Evolutionary conservation across 2,329 filamentous ascomycete genomes (phyloP).

Genomic region (Penicillium fuscoglaucum): DNA sequence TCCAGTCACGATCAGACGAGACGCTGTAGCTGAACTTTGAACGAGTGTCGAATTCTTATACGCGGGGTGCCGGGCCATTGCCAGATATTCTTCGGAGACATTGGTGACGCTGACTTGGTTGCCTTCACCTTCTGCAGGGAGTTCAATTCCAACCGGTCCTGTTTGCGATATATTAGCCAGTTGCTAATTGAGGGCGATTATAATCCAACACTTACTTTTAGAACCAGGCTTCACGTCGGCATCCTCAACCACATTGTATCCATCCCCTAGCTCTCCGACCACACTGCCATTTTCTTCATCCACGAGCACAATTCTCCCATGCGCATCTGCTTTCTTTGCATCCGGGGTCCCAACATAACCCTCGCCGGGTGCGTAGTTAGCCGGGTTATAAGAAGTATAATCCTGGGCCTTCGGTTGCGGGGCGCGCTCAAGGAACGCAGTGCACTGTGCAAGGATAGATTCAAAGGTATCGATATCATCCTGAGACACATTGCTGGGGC

Average conservation of each 20-base stretch:
- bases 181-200: background rate
- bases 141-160: constrained; percentile 52
- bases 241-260: constrained; percentile 77
- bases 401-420: constrained; percentile 54
- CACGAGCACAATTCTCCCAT: constrained; percentile 83
- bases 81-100: constrained; percentile 62
- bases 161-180: constrained; percentile 11
- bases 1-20: constrained; percentile 86
- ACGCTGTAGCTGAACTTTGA: constrained; percentile 81
- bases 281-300: constrained; percentile 97
- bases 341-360: constrained; percentile 60
- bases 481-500: constrained; percentile 66
- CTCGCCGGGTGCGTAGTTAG: constrained; percentile 75
- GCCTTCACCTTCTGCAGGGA: constrained; percentile 48
- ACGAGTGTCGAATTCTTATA: constrained; percentile 87
- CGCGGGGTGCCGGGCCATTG: constrained; percentile 80
- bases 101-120: constrained; percentile 51
- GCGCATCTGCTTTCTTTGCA: constrained; percentile 35
- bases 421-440: constrained; percentile 86
- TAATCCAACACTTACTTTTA: constrained; percentile 67
- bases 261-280: constrained; percentile 84
- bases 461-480: constrained; percentile 96
- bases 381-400: constrained; percentile 69
- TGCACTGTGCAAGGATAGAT: constrained; percentile 96
- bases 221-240: constrained; percentile 76